Base-by-base conservation (phyloP, 2,329 filamentous ascomycete species). In the Lecanicillium sp. region DNA sequence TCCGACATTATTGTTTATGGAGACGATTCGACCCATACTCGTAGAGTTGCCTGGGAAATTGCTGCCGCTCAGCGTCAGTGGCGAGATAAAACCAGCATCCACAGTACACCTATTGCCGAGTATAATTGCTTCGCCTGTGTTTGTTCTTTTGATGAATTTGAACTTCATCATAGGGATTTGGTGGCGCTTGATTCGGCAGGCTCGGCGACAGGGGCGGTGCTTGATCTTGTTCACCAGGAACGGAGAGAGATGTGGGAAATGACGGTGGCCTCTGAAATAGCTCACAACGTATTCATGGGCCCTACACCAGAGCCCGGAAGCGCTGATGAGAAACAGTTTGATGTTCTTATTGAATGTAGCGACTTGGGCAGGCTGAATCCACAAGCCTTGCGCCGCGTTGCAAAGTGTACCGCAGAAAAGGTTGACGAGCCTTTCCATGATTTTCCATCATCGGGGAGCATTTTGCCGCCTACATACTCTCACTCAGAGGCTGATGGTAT, bases 1-100 rank as follows among this genome's bases (percentile, higher is more conserved):
- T 95, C 89, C 1, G 92, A 98, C 57, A 86, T 98, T 46, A 74
- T 98, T 29, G 76, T 98, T 1, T 98, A 98, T 55, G 87, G 87
- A 11, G 83, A 90, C 39, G 75, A 86, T 47, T 63, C 68, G 28
- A 70, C 70, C 2, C 62, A 73, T 18, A 73, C 75, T 33, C 71
- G 75, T 38, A 79, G 80, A 41, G 64, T 94, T 16, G 75, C 57
- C 50, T 84, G 63, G 71, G 77, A 64, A 55, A 75, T 95, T 37
- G 80, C 86, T 2, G 67, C 71, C 19, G 90, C 92, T 9, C 92
- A 96, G 62, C 66, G 73, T 43, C 68, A 74, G 38, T 92, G 87
- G 83, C 76, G 78, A 40, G 69, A 79, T 51, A 75, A 74, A 57
- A 74, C 83, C 57, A 68, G 78, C 44, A 57, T 62, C 31, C 67